Percentiles rank a stretch among this genome's conserved stretches.
phyloP scores from a whole-genome alignment of 1,284 basidiomycete species.

The Tausonia pullulans region DNA sequence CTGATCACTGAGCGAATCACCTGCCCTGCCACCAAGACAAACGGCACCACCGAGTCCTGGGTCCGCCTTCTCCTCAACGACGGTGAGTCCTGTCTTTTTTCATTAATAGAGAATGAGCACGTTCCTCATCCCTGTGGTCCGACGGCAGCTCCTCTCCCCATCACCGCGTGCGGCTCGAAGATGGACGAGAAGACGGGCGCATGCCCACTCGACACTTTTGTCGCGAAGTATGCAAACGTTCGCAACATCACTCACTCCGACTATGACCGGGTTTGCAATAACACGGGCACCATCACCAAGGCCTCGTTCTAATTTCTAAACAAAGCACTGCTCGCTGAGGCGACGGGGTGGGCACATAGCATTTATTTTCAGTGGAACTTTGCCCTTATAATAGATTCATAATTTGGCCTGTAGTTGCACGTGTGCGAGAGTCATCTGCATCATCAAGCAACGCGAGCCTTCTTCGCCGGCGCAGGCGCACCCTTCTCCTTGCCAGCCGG shows the following conservation, averaged over 20 bases:
- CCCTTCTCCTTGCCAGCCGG: not conserved
- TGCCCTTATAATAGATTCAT: not conserved
- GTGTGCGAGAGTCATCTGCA: not conserved
- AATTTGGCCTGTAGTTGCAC: not conserved
- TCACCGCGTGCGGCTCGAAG: constrained; percentile 29
- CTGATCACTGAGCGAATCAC: constrained; percentile 40
- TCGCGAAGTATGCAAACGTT: constrained; percentile 1
- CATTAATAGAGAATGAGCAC: too few species aligned
- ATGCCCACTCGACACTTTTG: constrained; percentile 37
- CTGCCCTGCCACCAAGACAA: constrained; percentile 29
- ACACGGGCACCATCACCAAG: not conserved
- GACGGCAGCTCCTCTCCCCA: constrained; percentile 31
- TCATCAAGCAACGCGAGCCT: not conserved
- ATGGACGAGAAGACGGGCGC: constrained; percentile 32
- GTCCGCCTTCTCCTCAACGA: constrained; percentile 41
- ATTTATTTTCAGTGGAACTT: not conserved
- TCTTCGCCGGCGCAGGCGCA: not conserved
- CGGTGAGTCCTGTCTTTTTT: not conserved
- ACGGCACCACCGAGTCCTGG: constrained; percentile 3
- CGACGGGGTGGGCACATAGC: not conserved
- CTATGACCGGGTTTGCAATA: constrained; percentile 12
- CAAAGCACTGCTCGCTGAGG: not conserved
- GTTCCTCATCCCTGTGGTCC: too few species aligned
- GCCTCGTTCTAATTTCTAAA: too few species aligned
- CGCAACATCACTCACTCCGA: not conserved